Conservation (phyloP, 2,329 filamentous ascomycete species). For the Sarocladiaceae sp. region DNA sequence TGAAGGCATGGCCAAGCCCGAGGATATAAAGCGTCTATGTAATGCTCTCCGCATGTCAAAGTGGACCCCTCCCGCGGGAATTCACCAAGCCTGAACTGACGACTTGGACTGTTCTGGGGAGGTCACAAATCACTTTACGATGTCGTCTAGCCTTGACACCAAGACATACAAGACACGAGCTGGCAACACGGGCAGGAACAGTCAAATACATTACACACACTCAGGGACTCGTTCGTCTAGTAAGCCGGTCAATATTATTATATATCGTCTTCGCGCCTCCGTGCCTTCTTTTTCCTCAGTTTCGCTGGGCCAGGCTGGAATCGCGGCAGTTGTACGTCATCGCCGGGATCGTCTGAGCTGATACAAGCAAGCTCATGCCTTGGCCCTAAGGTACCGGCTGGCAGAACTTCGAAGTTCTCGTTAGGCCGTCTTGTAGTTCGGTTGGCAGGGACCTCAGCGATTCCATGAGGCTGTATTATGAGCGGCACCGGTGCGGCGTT, state of each 20-base stretch:
- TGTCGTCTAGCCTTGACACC: too few relatives aligned
- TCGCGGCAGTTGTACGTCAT: neutral
- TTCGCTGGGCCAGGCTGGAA: conserved; percentile 6
- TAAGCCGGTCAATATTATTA: neutral
- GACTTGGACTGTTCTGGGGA: too few relatives aligned
- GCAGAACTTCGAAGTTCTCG: conserved; percentile 10
- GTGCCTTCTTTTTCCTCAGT: conserved; percentile 1
- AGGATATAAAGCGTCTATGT: too few relatives aligned
- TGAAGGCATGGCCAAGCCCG: too few relatives aligned
- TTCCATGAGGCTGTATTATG: neutral
- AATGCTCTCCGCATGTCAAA: too few relatives aligned
- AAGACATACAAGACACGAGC: too few relatives aligned
- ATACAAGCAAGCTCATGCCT: neutral
- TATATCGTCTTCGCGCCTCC: neutral
- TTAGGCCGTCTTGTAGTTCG: neutral
- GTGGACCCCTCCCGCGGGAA: too few relatives aligned
- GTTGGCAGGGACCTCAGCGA: conserved; percentile 6
- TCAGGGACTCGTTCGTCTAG: neutral
- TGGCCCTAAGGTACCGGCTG: conserved; percentile 8
- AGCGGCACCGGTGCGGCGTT: neutral
- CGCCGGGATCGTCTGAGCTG: neutral
- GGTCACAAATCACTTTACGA: too few relatives aligned
- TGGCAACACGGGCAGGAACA: too few relatives aligned
- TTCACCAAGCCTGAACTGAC: too few relatives aligned
- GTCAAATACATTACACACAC: neutral